These are phyloP conservation scores for Aspergillus bertholletiae DNA, from an alignment of 495 filamentous ascomycete species.

Conservation along the genomic window DNA sequence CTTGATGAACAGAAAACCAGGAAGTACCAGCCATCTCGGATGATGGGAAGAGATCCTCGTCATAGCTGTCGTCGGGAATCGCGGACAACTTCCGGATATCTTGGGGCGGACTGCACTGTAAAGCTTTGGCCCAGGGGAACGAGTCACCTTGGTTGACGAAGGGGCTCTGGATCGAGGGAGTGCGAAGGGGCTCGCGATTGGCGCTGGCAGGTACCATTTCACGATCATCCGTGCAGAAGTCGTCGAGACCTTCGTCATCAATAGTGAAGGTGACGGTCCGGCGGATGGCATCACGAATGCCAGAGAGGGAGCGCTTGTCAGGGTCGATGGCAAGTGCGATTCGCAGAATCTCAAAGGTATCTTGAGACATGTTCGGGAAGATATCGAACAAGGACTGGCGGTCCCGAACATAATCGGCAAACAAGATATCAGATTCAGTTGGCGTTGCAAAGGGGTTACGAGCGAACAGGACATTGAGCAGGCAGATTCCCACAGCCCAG, in stretches of 20 bases:
- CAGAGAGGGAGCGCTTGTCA: constrained; percentile 75
- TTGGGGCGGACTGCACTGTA: constrained; percentile 73
- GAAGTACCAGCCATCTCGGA: constrained; percentile 68
- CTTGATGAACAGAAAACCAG: constrained; percentile 67
- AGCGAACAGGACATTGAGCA: constrained; percentile 93
- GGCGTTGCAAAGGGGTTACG: constrained; percentile 91
- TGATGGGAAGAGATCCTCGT: constrained; percentile 84
- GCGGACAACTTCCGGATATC: constrained; percentile 79
- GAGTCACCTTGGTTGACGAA: constrained; percentile 69
- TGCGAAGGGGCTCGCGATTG: constrained; percentile 93
- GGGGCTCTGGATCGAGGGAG: constrained; percentile 89
- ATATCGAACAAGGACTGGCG: constrained; percentile 95
- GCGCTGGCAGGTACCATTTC: constrained; percentile 70
- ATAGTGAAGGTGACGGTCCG: constrained; percentile 90
- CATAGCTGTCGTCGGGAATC: constrained; percentile 77
- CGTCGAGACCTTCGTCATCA: constrained; percentile 85
- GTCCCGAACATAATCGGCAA: constrained; percentile 87
- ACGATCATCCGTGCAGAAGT: constrained; percentile 84
- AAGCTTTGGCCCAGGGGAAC: constrained; percentile 95
- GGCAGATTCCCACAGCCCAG: constrained; percentile 93
- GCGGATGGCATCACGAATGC: constrained; percentile 69
- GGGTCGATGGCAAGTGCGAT: constrained; percentile 89
- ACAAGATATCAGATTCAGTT: constrained; percentile 80
- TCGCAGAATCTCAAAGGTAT: constrained; percentile 89
- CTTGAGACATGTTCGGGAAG: constrained; percentile 97